phyloP scores from a whole-genome alignment of 176 grass and related monocot species.

The Hordeum marinum region DNA sequence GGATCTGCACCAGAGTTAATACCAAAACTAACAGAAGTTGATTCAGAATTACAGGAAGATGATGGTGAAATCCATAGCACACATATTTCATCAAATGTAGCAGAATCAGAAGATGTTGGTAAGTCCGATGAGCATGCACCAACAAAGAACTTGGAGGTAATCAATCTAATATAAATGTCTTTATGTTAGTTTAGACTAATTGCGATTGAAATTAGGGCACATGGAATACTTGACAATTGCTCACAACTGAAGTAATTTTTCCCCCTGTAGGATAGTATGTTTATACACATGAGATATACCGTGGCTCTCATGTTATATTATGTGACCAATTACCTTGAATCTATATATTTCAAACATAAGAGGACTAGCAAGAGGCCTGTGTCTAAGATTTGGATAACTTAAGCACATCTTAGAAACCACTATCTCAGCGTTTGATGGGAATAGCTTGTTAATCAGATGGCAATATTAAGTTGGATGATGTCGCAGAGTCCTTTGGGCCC shows the following conservation, averaged over 20 bases:
- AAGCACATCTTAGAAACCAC: background rate
- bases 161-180: conserved; percentile 6
- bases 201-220: background rate
- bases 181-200: background rate
- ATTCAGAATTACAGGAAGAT: conserved; percentile 28
- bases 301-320: background rate
- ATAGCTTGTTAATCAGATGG: conserved; percentile 14
- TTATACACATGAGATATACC: background rate
- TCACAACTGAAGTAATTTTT: background rate
- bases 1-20: conserved; percentile 19
- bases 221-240: conserved; percentile 14
- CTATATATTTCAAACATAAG: conserved; percentile 1
- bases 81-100: background rate
- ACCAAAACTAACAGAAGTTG: background rate
- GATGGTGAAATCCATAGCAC: conserved; percentile 9
- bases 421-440: background rate
- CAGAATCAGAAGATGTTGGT: conserved; percentile 15
- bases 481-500: background rate
- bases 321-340: background rate
- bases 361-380: background rate
- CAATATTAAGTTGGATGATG: background rate
- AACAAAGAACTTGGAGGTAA: conserved; percentile 60
- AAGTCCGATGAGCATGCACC: background rate
- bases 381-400: background rate
- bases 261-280: background rate